Evolutionary conservation across 2,329 filamentous ascomycete species (phyloP).

Genomic region (Colletotrichum kahawae): DNA sequence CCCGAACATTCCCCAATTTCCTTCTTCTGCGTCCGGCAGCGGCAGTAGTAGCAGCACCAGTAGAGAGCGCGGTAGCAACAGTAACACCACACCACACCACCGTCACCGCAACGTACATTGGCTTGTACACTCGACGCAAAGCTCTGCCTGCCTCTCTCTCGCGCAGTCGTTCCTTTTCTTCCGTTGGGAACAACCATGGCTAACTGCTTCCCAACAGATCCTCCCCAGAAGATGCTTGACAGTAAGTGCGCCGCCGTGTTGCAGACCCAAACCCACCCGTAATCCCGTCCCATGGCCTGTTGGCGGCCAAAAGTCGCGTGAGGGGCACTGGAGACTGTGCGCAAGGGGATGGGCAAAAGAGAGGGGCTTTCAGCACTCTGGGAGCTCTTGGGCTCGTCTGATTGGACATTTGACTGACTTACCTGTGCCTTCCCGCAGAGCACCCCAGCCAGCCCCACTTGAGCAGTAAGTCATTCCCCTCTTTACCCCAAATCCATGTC

Average conservation of each 20-base stretch:
- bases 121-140: background rate
- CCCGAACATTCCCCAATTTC: constrained; percentile 17
- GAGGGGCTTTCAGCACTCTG: constrained; percentile 6
- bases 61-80: background rate
- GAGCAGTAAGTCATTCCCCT: constrained; percentile 52
- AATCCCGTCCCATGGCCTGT: background rate
- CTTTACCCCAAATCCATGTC: constrained; percentile 19
- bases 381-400: background rate
- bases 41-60: background rate
- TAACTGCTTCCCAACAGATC: constrained; percentile 47
- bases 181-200: constrained; percentile 6
- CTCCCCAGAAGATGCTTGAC: constrained; percentile 69
- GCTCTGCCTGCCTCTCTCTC: background rate
- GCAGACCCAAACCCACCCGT: background rate
- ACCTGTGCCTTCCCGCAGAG: constrained; percentile 51
- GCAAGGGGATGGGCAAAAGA: background rate
- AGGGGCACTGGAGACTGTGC: constrained; percentile 16
- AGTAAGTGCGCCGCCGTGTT: constrained; percentile 54
- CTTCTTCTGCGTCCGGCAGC: background rate
- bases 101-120: background rate
- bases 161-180: background rate
- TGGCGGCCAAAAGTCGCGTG: constrained; percentile 18
- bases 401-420: constrained; percentile 34
- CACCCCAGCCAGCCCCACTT: constrained; percentile 74
- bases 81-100: background rate